phyloP scores from a whole-genome alignment of 192 early-diverging fungal genomes.

The Spizellomyces sp. region DNA sequence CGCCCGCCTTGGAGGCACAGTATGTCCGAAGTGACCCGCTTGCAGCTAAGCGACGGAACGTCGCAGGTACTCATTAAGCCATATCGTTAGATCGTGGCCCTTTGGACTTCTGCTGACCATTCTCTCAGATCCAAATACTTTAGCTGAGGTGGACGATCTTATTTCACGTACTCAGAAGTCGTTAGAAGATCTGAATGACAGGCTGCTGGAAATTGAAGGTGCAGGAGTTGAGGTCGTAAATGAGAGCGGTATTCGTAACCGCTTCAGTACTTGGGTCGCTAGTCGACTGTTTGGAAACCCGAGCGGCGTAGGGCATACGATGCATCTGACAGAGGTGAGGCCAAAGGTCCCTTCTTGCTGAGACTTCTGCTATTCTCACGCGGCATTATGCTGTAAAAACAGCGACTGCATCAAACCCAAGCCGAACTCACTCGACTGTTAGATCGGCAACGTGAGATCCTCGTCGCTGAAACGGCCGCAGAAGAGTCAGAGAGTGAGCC shows the following conservation, averaged over 20 bases:
- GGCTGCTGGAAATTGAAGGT: constrained; percentile 9
- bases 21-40: constrained; percentile 26
- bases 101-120: too few relatives aligned
- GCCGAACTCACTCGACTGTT: constrained; percentile 16
- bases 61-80: constrained; percentile 3
- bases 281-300: constrained; percentile 21
- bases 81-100: not conserved
- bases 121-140: constrained; percentile 9
- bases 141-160: constrained; percentile 19
- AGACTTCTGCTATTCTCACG: not conserved
- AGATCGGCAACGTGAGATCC: constrained; percentile 13
- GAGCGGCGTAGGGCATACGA: constrained; percentile 9
- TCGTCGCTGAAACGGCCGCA: not conserved
- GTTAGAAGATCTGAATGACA: constrained; percentile 23
- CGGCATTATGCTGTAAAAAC: not conserved
- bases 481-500: not conserved
- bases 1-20: constrained; percentile 6
- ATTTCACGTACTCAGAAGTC: constrained; percentile 21
- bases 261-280: constrained; percentile 23
- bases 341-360: not conserved
- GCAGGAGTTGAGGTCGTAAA: not conserved
- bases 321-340: constrained; percentile 27
- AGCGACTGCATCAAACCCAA: constrained; percentile 25
- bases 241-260: not conserved
- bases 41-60: constrained; percentile 25